Base-by-base conservation (phyloP, 2,329 filamentous ascomycete species). In the Alternaria ventricosa region DNA sequence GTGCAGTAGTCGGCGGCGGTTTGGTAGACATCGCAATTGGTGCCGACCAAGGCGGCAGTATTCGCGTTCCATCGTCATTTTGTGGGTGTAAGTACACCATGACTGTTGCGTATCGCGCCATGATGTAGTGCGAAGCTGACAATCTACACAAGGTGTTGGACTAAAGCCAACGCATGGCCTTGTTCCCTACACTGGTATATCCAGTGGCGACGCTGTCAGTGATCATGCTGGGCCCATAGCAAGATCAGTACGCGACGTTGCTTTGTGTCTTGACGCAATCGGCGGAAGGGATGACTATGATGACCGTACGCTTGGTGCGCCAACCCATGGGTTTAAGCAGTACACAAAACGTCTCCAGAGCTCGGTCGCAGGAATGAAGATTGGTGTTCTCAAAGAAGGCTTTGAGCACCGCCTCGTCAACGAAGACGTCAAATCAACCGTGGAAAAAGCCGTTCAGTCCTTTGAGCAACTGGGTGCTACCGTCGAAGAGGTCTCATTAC, bases 171-270 rank as follows among this genome's bases (percentile, higher is more conserved):
- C 84, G 0, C 80, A 82, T 70, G 84, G 84, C 0, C 72, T 86
- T 3, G 78, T 86, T 2, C 84, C 84, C 0, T 86, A 86, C 63
- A 86, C 84, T 0, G 84, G 84, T 1, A 82, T 84, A 7, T 78
- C 78, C 5, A 73, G 70, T 43, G 65, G 68, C 11, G 73, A 30
- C 70, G 79, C 22, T 63, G 82, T 45, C 72, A 84, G 82, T 49
- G 84, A 86, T 65, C 82, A 85, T 64, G 73, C 80, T 10, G 80
- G 80, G 12, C 75, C 75, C 8, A 71, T 78, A 30, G 72, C 73
- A 12, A 67, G 70, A 55, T 71, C 60, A 3, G 73, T 77, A 4
- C 64, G 18, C 30, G 70, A 77, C 44, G 64, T 71, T 9, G 74
- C 75, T 8, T 45, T 65, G 4, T 75, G 71, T 41, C 49, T 78